Evolutionary conservation across 1,284 basidiomycete genomes (phyloP), one percentile per base, ranked within the genome.

Genomic region (Paramarasmius palmivorus): DNA sequence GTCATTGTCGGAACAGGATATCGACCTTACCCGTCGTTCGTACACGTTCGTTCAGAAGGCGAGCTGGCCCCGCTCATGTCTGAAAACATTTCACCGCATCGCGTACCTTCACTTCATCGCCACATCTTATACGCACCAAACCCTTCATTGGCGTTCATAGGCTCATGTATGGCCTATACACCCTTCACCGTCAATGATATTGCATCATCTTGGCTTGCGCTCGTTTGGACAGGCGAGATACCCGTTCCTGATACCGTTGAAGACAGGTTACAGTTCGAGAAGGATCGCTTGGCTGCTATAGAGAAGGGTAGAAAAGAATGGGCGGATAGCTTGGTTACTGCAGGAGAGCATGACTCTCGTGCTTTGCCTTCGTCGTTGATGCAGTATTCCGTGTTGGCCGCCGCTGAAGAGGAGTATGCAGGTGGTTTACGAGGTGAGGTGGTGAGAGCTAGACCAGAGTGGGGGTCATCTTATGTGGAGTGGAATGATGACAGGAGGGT

Each of bases 1-100:
- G 69, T 81, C 20, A 52, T 78, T 10, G 62, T 74, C 17, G 76
- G 74, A 9, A 78, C 76, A 1, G 78, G 77, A 2, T 79, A 79
- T 45, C 68, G 62, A 23, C 73, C 73, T 9, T 59, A 68, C 10
- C 70, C 75, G 2, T 62, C 67, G 7, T 76, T 78, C 59, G 62
- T 80, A n/a, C 68, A 69, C n/a, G 69, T 76, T 4, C 61, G 73
- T 17, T 23, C 20, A 12, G 23, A 36, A 25, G 39, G 2, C 7
- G 25, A 14, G 2, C 51, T 64, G 2, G 49, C 54, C 17, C 61
- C 57, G 22, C 60, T 71, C 20, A 64, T 63, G 2, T 32, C 52
- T 9, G 40, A 45, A 29, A 49, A 58, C 57, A 32, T 54, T 56
- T 17, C 57, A 10, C 73, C 71, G 12, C 59, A 58, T 22, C 72